Percentiles rank a stretch among this genome's conserved stretches.
phyloP scores from a whole-genome alignment of 1,284 basidiomycete species.

The Leccinum ponderosum region DNA sequence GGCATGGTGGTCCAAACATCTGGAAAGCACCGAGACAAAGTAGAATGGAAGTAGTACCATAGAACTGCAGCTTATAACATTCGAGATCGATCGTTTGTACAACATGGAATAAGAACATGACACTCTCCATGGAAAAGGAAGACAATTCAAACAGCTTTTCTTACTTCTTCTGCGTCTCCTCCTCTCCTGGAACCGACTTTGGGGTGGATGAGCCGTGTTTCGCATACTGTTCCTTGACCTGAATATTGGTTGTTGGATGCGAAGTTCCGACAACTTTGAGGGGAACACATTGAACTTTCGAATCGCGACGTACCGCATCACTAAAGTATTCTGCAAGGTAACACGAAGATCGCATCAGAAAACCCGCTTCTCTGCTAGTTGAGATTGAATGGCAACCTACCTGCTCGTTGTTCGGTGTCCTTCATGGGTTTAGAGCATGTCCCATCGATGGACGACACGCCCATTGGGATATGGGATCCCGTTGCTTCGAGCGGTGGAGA shows the following conservation, averaged over 20 bases:
- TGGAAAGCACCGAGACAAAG: conserved; percentile 22
- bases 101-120: neutral
- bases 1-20: conserved; percentile 66
- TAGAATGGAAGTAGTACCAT: conserved; percentile 8
- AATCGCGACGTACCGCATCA: conserved; percentile 22
- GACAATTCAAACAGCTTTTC: too few species aligned
- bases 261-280: neutral
- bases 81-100: conserved; percentile 8
- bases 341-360: neutral
- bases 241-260: neutral
- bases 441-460: conserved; percentile 47
- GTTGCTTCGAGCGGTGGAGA: conserved; percentile 56
- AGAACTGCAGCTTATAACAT: neutral
- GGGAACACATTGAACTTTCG: neutral
- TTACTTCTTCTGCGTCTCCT: conserved; percentile 3
- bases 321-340: conserved; percentile 28
- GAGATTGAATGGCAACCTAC: conserved; percentile 14
- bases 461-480: conserved; percentile 46
- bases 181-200: conserved; percentile 14
- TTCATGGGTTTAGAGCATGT: conserved; percentile 33
- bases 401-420: conserved; percentile 33
- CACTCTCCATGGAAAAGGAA: neutral
- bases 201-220: conserved; percentile 3
- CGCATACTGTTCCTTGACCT: conserved; percentile 29
- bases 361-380: neutral